These are phyloP conservation scores for Waltiozyma sp. DNA, from an alignment of 1,139 yeast genomes.

Conservation along the genomic window DNA sequence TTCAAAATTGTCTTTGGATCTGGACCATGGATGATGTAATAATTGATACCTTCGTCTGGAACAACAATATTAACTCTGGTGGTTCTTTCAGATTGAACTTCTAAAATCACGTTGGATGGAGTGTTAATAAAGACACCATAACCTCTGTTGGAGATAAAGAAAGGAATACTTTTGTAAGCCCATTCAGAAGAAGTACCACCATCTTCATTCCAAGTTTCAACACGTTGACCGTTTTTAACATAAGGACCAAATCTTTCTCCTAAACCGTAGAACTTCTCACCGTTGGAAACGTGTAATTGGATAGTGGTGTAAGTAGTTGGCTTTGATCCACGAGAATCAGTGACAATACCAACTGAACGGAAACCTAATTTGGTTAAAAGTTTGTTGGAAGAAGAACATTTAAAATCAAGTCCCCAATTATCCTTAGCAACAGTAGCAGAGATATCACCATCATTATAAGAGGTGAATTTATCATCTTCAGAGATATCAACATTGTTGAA, in stretches of 20 bases:
- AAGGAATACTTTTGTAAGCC: conserved; percentile 14
- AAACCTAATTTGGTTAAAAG: conserved; percentile 13
- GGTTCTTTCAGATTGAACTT: conserved; percentile 14
- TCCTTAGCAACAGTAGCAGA: conserved; percentile 9
- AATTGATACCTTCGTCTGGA: conserved; percentile 12
- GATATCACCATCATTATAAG: conserved; percentile 6
- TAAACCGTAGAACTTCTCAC: conserved; percentile 14
- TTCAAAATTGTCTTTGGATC: conserved; percentile 13
- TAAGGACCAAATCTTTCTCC: conserved; percentile 16
- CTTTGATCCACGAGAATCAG: conserved; percentile 5
- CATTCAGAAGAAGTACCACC: conserved; percentile 15
- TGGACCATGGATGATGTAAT: conserved; percentile 14
- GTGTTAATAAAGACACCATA: conserved; percentile 15
- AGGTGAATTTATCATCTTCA: conserved; percentile 4
- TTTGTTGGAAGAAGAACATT: conserved; percentile 4
- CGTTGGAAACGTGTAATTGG: conserved; percentile 14
- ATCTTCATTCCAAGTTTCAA: conserved; percentile 15
- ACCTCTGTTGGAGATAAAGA: conserved; percentile 12
- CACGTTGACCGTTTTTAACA: conserved; percentile 15
- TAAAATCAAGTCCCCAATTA: conserved; percentile 12
- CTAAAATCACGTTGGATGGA: conserved; percentile 11
- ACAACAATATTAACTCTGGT: conserved; percentile 12
- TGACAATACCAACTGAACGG: conserved; percentile 15
- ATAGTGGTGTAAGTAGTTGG: conserved; percentile 8
- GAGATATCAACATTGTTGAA: conserved; percentile 1